Evolutionary conservation across 805 yeast genomes (phyloP).

Genomic region (Starmera amethionina): DNA sequence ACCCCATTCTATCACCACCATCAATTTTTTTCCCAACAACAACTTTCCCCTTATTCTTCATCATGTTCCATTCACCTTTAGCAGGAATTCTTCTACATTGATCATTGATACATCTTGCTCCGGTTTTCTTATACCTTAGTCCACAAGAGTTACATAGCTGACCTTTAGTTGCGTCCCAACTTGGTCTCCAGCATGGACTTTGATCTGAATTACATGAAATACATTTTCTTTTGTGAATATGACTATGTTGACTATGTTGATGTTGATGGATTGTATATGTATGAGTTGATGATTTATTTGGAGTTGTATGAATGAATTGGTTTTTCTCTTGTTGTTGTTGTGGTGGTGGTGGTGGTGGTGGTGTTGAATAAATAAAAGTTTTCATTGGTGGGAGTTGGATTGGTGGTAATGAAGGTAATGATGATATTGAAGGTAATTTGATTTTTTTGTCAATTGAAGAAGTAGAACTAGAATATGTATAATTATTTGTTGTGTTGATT

Average conservation of each 20-base stretch:
- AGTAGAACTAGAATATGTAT: no score
- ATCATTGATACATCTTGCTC: slow-evolving; percentile 74
- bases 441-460: no score
- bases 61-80: slow-evolving; percentile 87
- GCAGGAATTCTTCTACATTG: slow-evolving; percentile 87
- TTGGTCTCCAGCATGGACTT: slow-evolving; percentile 98
- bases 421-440: no score
- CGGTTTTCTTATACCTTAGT: slow-evolving; percentile 85
- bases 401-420: no score
- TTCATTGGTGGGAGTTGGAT: no score
- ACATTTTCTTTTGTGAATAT: slow-evolving; percentile 43
- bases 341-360: no score
- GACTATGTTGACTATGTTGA: slow-evolving; percentile 8
- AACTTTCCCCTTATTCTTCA: slow-evolving; percentile 59
- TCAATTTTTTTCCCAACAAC: slow-evolving; percentile 9
- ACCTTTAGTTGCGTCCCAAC: slow-evolving; percentile 88
- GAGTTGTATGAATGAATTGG: no score
- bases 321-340: no score
- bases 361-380: no score
- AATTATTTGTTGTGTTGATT: no score
- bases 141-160: slow-evolving; percentile 97
- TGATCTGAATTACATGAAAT: slow-evolving; percentile 85
- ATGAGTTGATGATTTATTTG: not conserved
- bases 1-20: slow-evolving; percentile 22
- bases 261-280: not conserved